Percentiles rank a stretch among this genome's conserved stretches.
phyloP scores from a whole-genome alignment of 2,329 filamentous ascomycete species.

The Aspergillus japonicus region DNA sequence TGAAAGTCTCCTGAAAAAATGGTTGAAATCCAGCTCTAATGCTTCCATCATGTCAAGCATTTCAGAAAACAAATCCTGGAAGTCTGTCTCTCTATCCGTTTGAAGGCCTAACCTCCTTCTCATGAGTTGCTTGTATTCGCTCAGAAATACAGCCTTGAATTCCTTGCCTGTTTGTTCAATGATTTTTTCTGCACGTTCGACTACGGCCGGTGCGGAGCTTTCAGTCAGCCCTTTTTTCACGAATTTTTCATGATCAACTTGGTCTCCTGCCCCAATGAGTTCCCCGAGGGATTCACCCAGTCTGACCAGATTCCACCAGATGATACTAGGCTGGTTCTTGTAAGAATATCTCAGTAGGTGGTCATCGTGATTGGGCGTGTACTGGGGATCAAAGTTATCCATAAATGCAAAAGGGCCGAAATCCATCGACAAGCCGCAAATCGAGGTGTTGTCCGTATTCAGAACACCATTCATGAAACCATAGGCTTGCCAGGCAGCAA shows the following conservation, averaged over 20 bases:
- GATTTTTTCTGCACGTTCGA: constrained; percentile 76
- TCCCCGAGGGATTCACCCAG: constrained; percentile 88
- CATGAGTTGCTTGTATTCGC: constrained; percentile 89
- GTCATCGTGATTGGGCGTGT: constrained; percentile 97
- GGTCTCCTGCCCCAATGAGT: constrained; percentile 72
- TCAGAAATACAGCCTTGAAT: constrained; percentile 80
- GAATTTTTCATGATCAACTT: constrained; percentile 71
- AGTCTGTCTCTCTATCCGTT: constrained; percentile 68
- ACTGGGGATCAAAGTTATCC: constrained; percentile 90
- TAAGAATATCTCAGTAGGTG: constrained; percentile 84
- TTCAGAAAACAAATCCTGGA: constrained; percentile 77
- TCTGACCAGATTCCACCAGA: constrained; percentile 97
- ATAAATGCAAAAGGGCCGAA: constrained; percentile 97
- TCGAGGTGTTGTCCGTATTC: constrained; percentile 96
- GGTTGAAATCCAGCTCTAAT: constrained; percentile 86
- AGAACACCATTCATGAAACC: constrained; percentile 99
- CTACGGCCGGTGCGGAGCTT: constrained; percentile 66
- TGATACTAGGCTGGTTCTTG: constrained; percentile 88
- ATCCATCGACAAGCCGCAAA: constrained; percentile 85
- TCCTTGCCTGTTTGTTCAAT: constrained; percentile 82
- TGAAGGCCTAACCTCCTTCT: constrained; percentile 73
- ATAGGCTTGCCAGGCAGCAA: constrained; percentile 94
- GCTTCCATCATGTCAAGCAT: constrained; percentile 77
- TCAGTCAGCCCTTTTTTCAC: constrained; percentile 69
- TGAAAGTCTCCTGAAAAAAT: constrained; percentile 83